Evolutionary conservation across 2,329 filamentous ascomycete genomes (phyloP).

Genomic region (Pezicula neosporulosa): DNA sequence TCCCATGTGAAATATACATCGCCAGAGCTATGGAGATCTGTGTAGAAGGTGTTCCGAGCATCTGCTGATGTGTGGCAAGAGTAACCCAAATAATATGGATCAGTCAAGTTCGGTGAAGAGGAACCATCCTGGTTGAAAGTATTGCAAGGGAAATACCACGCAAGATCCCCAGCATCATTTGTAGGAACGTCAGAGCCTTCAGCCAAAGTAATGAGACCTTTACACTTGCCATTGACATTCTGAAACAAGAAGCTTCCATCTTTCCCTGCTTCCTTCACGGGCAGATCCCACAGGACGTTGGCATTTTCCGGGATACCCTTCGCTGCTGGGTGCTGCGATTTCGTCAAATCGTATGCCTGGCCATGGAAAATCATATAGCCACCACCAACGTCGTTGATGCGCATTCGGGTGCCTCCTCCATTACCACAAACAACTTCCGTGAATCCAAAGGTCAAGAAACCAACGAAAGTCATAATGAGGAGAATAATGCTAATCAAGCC

Average conservation of each 20-base stretch:
- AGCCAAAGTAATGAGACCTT: slow-evolving; percentile 75
- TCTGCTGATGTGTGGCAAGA: slow-evolving; percentile 76
- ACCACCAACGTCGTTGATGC: slow-evolving; percentile 73
- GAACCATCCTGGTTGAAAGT: slow-evolving; percentile 94
- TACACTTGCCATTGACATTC: slow-evolving; percentile 96
- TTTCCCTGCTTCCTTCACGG: slow-evolving; percentile 76
- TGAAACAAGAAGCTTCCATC: slow-evolving; percentile 98
- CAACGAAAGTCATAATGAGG: slow-evolving; percentile 81
- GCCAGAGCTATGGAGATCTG: slow-evolving; percentile 60
- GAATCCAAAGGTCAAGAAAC: slow-evolving; percentile 96
- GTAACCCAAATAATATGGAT: slow-evolving; percentile 78
- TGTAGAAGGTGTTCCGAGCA: slow-evolving; percentile 74
- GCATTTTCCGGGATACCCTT: slow-evolving; percentile 68
- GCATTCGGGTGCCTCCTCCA: slow-evolving; percentile 64
- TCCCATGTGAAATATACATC: slow-evolving; percentile 97
- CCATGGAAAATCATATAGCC: slow-evolving; percentile 98
- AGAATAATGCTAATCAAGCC: slow-evolving; percentile 93
- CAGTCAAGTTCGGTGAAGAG: slow-evolving; percentile 68
- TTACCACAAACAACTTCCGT: slow-evolving; percentile 80
- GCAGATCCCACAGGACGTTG: slow-evolving; percentile 86
- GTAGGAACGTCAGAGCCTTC: slow-evolving; percentile 74
- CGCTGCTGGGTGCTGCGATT: slow-evolving; percentile 75
- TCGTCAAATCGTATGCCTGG: slow-evolving; percentile 77
- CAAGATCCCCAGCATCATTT: slow-evolving; percentile 69
- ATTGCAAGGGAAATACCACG: slow-evolving; percentile 96